Conservation (phyloP, 73 alveolate species). For the Diophrys appendiculata region DNA sequence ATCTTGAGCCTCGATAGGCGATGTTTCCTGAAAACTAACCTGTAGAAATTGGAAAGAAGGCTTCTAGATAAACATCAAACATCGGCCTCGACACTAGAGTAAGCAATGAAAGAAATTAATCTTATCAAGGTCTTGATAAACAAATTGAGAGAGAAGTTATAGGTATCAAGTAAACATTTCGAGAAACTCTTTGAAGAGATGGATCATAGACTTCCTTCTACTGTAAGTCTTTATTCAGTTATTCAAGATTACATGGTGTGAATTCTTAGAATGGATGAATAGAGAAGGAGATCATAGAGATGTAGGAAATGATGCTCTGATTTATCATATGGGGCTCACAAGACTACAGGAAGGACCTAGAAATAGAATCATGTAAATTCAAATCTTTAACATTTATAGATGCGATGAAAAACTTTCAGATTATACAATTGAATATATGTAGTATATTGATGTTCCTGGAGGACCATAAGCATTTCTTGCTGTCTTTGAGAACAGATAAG, state of each 20-base stretch:
- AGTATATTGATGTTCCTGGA: background rate
- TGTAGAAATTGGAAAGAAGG: background rate
- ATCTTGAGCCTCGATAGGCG: too few relatives aligned
- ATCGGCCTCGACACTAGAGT: background rate
- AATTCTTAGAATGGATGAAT: background rate
- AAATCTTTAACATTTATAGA: background rate
- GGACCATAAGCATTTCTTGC: background rate
- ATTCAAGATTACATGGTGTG: background rate
- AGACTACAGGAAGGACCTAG: background rate
- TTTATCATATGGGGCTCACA: background rate
- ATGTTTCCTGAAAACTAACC: background rate
- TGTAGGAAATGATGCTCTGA: background rate
- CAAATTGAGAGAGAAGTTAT: background rate
- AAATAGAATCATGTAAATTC: background rate
- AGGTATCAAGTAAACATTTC: background rate
- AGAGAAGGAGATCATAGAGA: conserved; percentile 9
- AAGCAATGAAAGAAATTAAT: too few relatives aligned
- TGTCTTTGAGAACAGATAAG: conserved; percentile 10
- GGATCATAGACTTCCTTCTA: background rate
- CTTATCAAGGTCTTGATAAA: background rate
- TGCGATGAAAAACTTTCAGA: background rate
- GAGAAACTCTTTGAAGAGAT: background rate
- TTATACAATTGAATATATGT: conserved; percentile 11
- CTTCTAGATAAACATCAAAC: background rate
- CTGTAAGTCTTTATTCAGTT: too few relatives aligned